Evolutionary conservation across 257 asterid species (phyloP).

Genomic region (Fraxinus pennsylvanica): DNA sequence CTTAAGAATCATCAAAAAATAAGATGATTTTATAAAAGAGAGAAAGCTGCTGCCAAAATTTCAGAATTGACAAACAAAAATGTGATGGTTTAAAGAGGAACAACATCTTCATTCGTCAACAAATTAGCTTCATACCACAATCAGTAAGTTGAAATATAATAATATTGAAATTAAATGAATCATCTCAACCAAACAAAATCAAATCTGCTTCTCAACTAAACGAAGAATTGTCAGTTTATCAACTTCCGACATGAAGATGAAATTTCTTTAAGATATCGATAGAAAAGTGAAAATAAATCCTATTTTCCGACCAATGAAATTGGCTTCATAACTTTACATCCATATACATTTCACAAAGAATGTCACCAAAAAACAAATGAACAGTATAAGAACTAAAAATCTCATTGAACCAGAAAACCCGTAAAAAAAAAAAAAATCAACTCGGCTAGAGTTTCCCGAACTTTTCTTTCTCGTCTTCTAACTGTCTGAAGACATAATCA

Average conservation of each 20-base stretch:
- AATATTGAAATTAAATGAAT: no score
- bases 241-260: not conserved
- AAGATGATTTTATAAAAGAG: no score
- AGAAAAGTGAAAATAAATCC: not conserved
- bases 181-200: not conserved
- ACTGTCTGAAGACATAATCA: conserved; percentile 55
- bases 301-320: not conserved
- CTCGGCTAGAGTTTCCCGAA: conserved; percentile 54
- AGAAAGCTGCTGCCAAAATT: no score
- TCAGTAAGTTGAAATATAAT: not conserved
- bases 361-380: not conserved
- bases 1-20: no score
- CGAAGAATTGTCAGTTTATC: not conserved
- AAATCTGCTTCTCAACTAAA: not conserved
- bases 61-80: no score
- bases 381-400: not conserved
- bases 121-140: no score
- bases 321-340: not conserved
- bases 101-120: no score
- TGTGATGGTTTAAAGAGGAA: no score
- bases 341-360: not conserved
- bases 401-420: not conserved
- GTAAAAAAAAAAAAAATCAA: conserved; percentile 12
- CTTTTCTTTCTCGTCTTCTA: conserved; percentile 63
- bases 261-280: not conserved